Percentiles rank a stretch among this genome's conserved stretches.
phyloP scores from a whole-genome alignment of 1,139 yeast species.

The Pichia sp. region DNA sequence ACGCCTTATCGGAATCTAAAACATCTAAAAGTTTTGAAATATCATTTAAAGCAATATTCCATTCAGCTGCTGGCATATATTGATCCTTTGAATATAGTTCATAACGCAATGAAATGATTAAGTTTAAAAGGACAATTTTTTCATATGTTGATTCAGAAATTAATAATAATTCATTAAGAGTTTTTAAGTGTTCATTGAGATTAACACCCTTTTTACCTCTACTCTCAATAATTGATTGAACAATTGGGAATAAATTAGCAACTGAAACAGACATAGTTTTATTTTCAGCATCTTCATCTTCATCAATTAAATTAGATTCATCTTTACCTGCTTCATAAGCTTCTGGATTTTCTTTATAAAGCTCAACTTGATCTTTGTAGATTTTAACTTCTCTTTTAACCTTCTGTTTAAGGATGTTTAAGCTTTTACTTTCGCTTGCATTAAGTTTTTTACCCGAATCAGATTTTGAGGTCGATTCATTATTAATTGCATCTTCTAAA shows the following conservation, averaged over 20 bases:
- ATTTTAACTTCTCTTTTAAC: constrained; percentile 76
- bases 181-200: constrained; percentile 66
- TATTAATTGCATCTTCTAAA: constrained; percentile 64
- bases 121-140: constrained; percentile 67
- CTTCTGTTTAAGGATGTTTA: constrained; percentile 84
- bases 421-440: constrained; percentile 80
- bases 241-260: constrained; percentile 54
- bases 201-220: constrained; percentile 96
- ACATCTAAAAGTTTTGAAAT: constrained; percentile 56
- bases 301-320: constrained; percentile 23
- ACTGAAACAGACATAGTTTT: constrained; percentile 31
- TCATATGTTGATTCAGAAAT: constrained; percentile 62
- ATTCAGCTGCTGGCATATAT: constrained; percentile 73
- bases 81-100: constrained; percentile 66
- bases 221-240: constrained; percentile 73
- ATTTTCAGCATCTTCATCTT: constrained; percentile 21
- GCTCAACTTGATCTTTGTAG: constrained; percentile 49
- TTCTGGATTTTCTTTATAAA: constrained; percentile 67
- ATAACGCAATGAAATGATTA: constrained; percentile 82
- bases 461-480: constrained; percentile 46
- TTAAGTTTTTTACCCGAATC: constrained; percentile 58
- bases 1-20: constrained; percentile 58
- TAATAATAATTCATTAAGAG: constrained; percentile 57
- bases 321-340: constrained; percentile 44
- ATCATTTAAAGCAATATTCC: constrained; percentile 68